Conservation (phyloP, 305 asterid genomes). For the Fraxinus latifolia region DNA sequence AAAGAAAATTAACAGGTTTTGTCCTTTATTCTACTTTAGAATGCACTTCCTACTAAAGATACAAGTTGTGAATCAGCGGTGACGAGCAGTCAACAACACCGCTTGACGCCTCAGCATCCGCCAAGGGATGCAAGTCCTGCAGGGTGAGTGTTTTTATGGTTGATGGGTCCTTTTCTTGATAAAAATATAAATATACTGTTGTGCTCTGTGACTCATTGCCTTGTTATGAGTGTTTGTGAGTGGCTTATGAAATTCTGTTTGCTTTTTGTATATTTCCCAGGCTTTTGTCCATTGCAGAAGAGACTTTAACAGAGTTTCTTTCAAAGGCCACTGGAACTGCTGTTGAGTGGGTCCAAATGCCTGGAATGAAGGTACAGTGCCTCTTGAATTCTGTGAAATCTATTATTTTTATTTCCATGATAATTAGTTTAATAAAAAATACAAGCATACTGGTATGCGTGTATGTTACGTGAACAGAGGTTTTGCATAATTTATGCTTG, state of each 20-base stretch:
- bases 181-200: background rate
- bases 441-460: background rate
- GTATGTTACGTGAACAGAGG: background rate
- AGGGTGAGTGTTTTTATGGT: constrained; percentile 30
- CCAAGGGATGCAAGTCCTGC: constrained; percentile 67
- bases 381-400: background rate
- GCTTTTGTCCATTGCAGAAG: constrained; percentile 60
- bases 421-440: background rate
- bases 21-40: constrained; percentile 23
- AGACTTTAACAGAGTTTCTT: constrained; percentile 71
- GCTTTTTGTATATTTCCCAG: constrained; percentile 35
- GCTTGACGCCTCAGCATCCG: constrained; percentile 48
- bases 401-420: background rate
- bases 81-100: constrained; percentile 52
- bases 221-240: background rate
- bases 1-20: background rate
- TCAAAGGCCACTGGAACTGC: constrained; percentile 98
- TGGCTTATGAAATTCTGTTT: constrained; percentile 28
- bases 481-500: background rate
- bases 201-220: background rate
- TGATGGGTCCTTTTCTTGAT: background rate
- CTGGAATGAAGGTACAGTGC: constrained; percentile 88
- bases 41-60: constrained; percentile 41
- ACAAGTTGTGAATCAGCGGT: constrained; percentile 55
- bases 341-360: constrained; percentile 99